Evolutionary conservation across 768 basidiomycete genomes (phyloP).

Genomic region (Russula griseocarnosa): DNA sequence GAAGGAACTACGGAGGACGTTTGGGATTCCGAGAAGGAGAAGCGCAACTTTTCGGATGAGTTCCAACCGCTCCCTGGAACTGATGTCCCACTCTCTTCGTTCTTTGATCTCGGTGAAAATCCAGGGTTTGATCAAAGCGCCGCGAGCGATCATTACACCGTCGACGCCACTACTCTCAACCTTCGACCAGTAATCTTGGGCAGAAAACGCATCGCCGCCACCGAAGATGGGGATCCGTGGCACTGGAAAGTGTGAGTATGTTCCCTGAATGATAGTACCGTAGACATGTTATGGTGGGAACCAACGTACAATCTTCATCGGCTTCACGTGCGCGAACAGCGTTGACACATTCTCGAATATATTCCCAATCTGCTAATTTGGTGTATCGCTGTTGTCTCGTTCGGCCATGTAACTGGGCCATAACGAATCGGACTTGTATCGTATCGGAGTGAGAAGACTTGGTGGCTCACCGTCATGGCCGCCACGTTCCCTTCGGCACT

Average conservation of each 20-base stretch:
- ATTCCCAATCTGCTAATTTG: slow-evolving; percentile 89
- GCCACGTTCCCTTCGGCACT: slow-evolving; percentile 50
- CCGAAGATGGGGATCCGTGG: slow-evolving; percentile 92
- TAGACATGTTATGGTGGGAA: background rate
- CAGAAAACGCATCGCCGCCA: slow-evolving; percentile 92
- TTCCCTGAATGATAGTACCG: background rate
- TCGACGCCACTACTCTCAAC: slow-evolving; percentile 83
- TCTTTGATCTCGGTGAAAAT: slow-evolving; percentile 96
- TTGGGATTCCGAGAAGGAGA: background rate
- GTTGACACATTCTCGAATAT: slow-evolving; percentile 83
- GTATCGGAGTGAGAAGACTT: background rate
- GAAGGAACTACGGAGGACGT: background rate
- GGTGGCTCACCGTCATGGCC: slow-evolving; percentile 47
- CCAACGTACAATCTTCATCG: slow-evolving; percentile 61
- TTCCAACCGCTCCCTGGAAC: slow-evolving; percentile 76
- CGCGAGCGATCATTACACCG: slow-evolving; percentile 92
- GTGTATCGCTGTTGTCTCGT: slow-evolving; percentile 94
- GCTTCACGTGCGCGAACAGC: slow-evolving; percentile 67
- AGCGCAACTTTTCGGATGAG: slow-evolving; percentile 60
- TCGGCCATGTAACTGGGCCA: slow-evolving; percentile 87
- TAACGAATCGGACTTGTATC: background rate
- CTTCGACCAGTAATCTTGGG: slow-evolving; percentile 73
- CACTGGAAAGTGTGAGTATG: slow-evolving; percentile 44
- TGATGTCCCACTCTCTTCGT: slow-evolving; percentile 89
- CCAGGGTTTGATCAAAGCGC: slow-evolving; percentile 95